These are phyloP conservation scores for Inonotus obliquus DNA, from an alignment of 1,284 basidiomycete species.

Conservation along the genomic window DNA sequence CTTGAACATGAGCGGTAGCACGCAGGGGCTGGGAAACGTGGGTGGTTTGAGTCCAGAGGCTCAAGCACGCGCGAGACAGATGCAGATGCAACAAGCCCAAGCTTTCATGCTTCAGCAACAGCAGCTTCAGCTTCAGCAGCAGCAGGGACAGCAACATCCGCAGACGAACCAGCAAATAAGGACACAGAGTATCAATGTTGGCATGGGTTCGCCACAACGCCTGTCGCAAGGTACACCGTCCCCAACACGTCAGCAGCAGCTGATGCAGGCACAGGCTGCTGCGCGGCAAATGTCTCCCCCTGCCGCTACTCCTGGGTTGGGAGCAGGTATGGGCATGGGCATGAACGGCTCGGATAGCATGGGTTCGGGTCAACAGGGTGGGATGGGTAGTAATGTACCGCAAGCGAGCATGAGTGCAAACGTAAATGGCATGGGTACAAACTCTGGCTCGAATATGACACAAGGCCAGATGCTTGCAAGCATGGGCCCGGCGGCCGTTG, in stretches of 20 bases:
- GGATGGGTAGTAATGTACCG: neutral
- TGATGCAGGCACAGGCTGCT: conserved; percentile 10
- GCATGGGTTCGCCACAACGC: conserved; percentile 20
- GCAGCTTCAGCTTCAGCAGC: conserved; percentile 12
- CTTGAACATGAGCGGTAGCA: neutral
- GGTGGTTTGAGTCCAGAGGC: neutral
- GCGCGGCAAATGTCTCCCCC: conserved; percentile 41
- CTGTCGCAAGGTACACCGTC: conserved; percentile 25
- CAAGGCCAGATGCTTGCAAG: conserved; percentile 19
- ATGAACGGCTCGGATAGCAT: conserved; percentile 2
- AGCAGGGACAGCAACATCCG: conserved; percentile 4
- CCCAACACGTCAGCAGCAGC: conserved; percentile 29
- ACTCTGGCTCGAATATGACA: conserved; percentile 19
- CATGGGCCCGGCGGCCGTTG: conserved; percentile 36
- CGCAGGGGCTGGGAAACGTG: neutral
- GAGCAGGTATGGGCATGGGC: conserved; percentile 7
- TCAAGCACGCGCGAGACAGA: conserved; percentile 37
- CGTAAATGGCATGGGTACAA: conserved; percentile 12
- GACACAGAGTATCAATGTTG: conserved; percentile 17
- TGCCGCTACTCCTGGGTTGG: conserved; percentile 19
- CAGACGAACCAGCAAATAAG: conserved; percentile 26
- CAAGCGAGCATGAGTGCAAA: conserved; percentile 11
- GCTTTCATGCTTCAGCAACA: conserved; percentile 29
- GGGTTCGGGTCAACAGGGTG: neutral
- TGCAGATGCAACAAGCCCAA: conserved; percentile 40